A percentile compares a stretch with the other conserved stretches of the same genome.
These are phyloP conservation scores for Cryptococcus depauperatus DNA, from an alignment of 1,284 basidiomycete species.

Conservation along the genomic window DNA sequence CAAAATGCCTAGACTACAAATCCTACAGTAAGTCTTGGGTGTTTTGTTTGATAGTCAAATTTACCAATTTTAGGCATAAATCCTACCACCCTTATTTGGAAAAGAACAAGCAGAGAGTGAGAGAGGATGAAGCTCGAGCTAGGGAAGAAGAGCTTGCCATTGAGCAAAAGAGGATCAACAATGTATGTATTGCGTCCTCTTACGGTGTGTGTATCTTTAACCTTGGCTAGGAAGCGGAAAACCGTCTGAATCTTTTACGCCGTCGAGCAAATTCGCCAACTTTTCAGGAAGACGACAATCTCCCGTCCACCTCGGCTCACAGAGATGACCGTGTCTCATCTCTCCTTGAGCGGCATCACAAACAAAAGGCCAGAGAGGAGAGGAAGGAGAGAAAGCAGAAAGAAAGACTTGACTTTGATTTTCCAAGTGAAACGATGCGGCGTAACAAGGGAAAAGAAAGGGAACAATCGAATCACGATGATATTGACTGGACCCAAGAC, in stretches of 20 bases:
- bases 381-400: conserved; percentile 15
- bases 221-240: conserved; percentile 24
- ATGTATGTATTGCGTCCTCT: conserved; percentile 12
- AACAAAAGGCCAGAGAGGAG: conserved; percentile 22
- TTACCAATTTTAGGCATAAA: conserved; percentile 34
- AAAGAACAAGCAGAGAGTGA: conserved; percentile 45
- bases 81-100: conserved; percentile 47
- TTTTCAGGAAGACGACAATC: conserved; percentile 16
- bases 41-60: background rate
- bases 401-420: conserved; percentile 38
- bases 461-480: conserved; percentile 6
- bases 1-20: conserved; percentile 43
- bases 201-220: background rate
- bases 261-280: conserved; percentile 30
- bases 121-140: conserved; percentile 44
- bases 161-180: conserved; percentile 35
- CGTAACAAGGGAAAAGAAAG: conserved; percentile 19
- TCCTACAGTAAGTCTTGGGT: conserved; percentile 38
- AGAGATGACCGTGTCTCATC: conserved; percentile 3
- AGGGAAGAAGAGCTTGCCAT: conserved; percentile 29
- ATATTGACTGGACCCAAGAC: conserved; percentile 18
- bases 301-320: conserved; percentile 25
- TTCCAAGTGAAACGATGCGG: conserved; percentile 28
- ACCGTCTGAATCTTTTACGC: conserved; percentile 33
- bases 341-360: conserved; percentile 30